Evolutionary conservation across 176 grass and related monocot species (phyloP), one percentile per base, ranked within the genome.

Genomic region (Coix lacrymajobi): DNA sequence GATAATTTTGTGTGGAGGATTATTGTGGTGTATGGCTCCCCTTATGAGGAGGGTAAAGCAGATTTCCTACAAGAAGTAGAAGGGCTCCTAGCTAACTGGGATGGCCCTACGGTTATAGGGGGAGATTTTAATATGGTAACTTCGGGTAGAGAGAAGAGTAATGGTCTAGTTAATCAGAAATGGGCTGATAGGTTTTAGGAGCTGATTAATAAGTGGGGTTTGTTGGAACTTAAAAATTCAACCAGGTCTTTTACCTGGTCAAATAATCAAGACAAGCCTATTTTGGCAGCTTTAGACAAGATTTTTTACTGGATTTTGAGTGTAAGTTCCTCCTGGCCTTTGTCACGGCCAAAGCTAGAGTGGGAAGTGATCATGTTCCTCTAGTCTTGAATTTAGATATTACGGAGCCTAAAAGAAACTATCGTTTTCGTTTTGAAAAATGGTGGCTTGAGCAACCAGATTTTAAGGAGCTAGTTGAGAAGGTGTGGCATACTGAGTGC

Each of bases 391-490:
- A 63, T 1, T 40, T 63, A 5, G 3, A 1, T 26, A 0, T 0
- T 1, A 0, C 13, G 31, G 5, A 15, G 0, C 1, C 3, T 2
- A 10, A 1, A 31, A 15, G 1, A 30, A 12, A 15, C 2, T 5
- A 6, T 63, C 0, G n/a, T n/a, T 63, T 62, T 15, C 13, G 13
- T 1, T 63, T 61, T 37, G 62, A 20, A 2, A 56, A 56, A 10
- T 56, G 51, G 51, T 56, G 51, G 51, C 20, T n/a, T 0, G 51
- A 56, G 0, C 20, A n/a, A 3, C 17, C 17, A 1, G 51, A 56
- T 3, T 56, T 56, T 0, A 22, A 0, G 2, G 20, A 56, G 0
- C 0, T 22, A 0, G 7, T n/a, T 0, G 3, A 4, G 2, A n/a
- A 10, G 0, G 2, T 5, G 0, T 60, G n/a, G n/a, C 3, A 25